Base-by-base conservation (phyloP, 108 stramenopile species). In the Nitzschia palea region DNA sequence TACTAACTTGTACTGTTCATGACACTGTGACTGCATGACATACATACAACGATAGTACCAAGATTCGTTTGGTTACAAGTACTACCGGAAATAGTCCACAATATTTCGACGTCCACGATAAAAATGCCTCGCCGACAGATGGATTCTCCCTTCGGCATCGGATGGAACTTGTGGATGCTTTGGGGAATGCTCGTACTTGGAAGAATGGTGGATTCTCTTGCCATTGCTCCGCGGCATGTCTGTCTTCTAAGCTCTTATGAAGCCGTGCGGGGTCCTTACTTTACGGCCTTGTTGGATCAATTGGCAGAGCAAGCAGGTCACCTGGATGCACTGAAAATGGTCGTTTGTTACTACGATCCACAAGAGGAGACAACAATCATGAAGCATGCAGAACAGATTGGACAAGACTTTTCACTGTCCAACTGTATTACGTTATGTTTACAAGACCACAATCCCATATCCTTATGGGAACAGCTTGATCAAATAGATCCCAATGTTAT, bases 251-350 rank as follows among this genome's bases (percentile, higher is more conserved):
- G 67, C 14, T 23, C 32, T 23, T 74, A 74, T 33, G 4, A 30
- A 14, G 33, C n/a, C 2, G 66, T 53, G 25, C 4, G 36, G 32
- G 73, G 73, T 0, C 66, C 73, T 18, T 61, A 74, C 44, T 67
- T 67, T 58, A 25, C n/a, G 30, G 73, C 73, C 22, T 42, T 74
- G 17, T 67, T 74, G 17, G 73, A 74, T 40, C 65, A 74, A 58
- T 15, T 74, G 51, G 22, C 61, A 1, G 59, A 74, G 22, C 70
- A 52, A 43, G 20, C 37, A 29, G 36, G 36, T 20, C 25, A 45
- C 25, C 15, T 36, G 0, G 55, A 26, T 35, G 27, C 44, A 25
- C 4, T 18, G 9, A 27, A 45, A 12, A 48, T 48, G 47, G 17
- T 18, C 15, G 15, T 48, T 20, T 48, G 47, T 18, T 48, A 48